Evolutionary conservation across 495 filamentous ascomycete genomes (phyloP), one percentile per base, ranked within the genome.

Genomic region (Talaromyces borbonicus): DNA sequence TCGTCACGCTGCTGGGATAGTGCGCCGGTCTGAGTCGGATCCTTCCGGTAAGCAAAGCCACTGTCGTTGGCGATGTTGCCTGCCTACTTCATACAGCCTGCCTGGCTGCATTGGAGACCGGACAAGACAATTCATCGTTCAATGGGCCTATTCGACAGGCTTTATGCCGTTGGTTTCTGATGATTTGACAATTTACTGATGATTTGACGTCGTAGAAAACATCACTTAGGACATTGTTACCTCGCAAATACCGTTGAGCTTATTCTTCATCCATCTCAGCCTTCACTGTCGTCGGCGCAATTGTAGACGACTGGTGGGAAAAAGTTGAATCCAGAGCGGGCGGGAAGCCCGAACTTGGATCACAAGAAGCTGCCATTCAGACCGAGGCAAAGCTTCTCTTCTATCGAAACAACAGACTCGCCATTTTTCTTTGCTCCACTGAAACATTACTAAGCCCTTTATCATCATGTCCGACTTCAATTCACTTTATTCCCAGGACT

Each of bases 401-500:
- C 18, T 36, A 38, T 38, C 35, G 18, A 20, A n/a, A n/a, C 26
- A 29, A 29, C n/a, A 20, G 2, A 22, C 8, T 15, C n/a, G n/a
- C n/a, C 35, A 22, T 38, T 15, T 38, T 11, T 22, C 5, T 15
- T 38, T 38, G 16, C 11, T 20, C n/a, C 11, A 0, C 18, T 22
- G 22, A 11, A 5, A 22, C 5, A 5, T 29, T 11, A 5, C 11
- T 11, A 29, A 29, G 5, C 26, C 12, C 12, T 43, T 14, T n/a
- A 19, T 31, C 51, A 55, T 30, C 22, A 67, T 68, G 62, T 47
- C 60, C 46, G 66, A 67, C 45, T 68, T 56, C 49, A 59, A 67
- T 31, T 47, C 59, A 29, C 50, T 67, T 22, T 66, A 68, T 30
- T 60, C 66, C 29, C 61, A 67, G 26, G 65, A 67, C 49, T 69